Percentiles rank a stretch among this genome's conserved stretches.
Evolutionary conservation across 2,329 filamentous ascomycete species (phyloP).

Genomic region (Fusarium penzigii): DNA sequence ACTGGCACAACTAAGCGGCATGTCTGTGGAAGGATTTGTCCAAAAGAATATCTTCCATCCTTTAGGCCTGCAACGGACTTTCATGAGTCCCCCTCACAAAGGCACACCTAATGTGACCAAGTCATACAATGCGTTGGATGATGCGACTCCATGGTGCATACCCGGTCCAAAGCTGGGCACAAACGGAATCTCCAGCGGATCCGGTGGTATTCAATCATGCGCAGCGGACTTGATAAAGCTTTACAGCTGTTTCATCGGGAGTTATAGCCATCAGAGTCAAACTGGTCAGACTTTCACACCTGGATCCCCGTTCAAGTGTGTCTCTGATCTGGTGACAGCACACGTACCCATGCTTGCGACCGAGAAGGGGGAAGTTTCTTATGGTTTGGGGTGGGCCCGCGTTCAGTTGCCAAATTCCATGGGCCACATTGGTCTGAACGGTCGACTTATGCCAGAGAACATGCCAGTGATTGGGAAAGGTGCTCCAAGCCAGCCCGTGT

Average conservation of each 20-base stretch:
- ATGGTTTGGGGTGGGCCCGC: constrained; percentile 7
- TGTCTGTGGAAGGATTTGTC: too few species aligned
- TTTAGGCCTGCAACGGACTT: constrained; percentile 28
- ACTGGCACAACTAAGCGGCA: too few species aligned
- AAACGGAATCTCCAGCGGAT: neutral
- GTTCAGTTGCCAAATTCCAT: constrained; percentile 7
- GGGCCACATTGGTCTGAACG: constrained; percentile 8
- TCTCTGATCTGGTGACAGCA: neutral
- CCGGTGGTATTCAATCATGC: constrained; percentile 5
- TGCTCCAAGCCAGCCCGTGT: neutral
- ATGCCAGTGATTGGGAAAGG: constrained; percentile 8
- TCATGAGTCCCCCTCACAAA: neutral
- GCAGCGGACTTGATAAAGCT: constrained; percentile 4
- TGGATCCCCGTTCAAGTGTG: neutral
- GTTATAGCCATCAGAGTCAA: neutral
- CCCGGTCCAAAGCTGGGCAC: neutral
- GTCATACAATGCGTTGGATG: constrained; percentile 4
- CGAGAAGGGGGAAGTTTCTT: neutral
- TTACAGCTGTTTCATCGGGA: constrained; percentile 6
- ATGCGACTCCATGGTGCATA: neutral
- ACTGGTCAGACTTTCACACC: neutral
- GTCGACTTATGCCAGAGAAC: neutral
- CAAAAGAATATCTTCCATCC: constrained; percentile 23
- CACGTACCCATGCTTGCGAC: constrained; percentile 1
- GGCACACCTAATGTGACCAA: neutral